A percentile compares a stretch with the other conserved stretches of the same genome.
These are phyloP conservation scores for Geotrichum reessii DNA, from an alignment of 1,139 yeast genomes.

Conservation along the genomic window DNA sequence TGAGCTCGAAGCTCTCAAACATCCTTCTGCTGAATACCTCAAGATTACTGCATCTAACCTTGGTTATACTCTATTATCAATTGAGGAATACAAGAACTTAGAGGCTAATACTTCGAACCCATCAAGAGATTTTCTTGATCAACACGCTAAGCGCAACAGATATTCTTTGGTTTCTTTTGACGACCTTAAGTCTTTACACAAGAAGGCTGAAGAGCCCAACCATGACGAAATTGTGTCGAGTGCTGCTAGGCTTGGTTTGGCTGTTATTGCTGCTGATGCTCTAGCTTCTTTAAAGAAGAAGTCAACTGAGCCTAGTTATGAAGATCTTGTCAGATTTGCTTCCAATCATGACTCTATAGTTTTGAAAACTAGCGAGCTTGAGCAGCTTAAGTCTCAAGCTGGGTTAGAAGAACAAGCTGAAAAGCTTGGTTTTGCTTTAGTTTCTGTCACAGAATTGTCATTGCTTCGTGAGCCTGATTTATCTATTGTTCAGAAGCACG, in stretches of 20 bases:
- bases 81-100: conserved; percentile 31
- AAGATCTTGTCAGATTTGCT: conserved; percentile 32
- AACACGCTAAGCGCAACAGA: conserved; percentile 30
- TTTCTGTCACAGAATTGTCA: conserved; percentile 21
- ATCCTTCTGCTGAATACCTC: conserved; percentile 12
- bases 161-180: conserved; percentile 16
- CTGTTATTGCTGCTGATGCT: conserved; percentile 27
- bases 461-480: conserved; percentile 11
- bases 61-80: conserved; percentile 17
- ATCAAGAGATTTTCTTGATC: conserved; percentile 36
- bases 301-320: conserved; percentile 29
- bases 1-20: conserved; percentile 26
- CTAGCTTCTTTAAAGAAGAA: conserved; percentile 36
- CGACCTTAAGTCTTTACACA: conserved; percentile 27
- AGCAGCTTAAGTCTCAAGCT: conserved; percentile 7
- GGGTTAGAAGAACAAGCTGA: conserved; percentile 24
- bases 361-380: conserved; percentile 26
- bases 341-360: conserved; percentile 30
- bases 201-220: conserved; percentile 27
- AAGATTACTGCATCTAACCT: conserved; percentile 1
- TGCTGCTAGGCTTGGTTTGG: conserved; percentile 30
- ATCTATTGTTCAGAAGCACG: conserved; percentile 6
- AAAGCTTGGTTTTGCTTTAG: conserved; percentile 22
- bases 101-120: conserved; percentile 35
- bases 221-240: conserved; percentile 25